phyloP scores from a whole-genome alignment of 2,329 filamentous ascomycete genomes.

The Thelonectria discophora region DNA sequence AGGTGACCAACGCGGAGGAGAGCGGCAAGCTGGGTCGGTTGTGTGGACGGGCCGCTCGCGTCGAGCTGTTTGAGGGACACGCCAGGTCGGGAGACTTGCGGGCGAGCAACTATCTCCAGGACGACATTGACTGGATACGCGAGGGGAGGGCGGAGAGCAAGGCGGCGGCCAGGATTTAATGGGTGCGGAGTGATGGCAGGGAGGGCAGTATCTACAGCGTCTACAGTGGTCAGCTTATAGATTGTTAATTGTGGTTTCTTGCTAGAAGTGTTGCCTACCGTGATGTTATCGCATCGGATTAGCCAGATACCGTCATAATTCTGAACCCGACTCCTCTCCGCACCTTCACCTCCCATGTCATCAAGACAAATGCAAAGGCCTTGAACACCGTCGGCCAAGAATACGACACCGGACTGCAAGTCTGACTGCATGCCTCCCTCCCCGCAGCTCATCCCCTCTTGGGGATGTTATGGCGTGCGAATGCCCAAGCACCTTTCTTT shows the following conservation, averaged over 20 bases:
- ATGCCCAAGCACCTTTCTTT: too few species aligned
- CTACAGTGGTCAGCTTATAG: background rate
- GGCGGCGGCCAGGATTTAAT: background rate
- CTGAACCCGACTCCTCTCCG: too few species aligned
- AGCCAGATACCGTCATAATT: too few species aligned
- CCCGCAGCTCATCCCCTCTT: too few species aligned
- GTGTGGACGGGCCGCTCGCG: slow-evolving; percentile 24
- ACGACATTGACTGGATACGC: slow-evolving; percentile 15
- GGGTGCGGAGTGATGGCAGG: background rate
- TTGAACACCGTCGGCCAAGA: too few species aligned
- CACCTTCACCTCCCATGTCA: too few species aligned
- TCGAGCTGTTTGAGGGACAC: slow-evolving; percentile 27
- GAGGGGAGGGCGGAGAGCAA: background rate
- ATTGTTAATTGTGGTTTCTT: background rate
- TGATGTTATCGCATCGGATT: too few species aligned
- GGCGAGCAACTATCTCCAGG: slow-evolving; percentile 1
- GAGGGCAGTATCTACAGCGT: background rate
- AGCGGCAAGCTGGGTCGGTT: slow-evolving; percentile 22
- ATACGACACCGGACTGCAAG: too few species aligned
- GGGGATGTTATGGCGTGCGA: too few species aligned
- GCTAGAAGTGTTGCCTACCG: too few species aligned
- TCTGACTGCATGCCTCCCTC: too few species aligned
- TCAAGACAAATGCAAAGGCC: too few species aligned
- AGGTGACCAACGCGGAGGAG: slow-evolving; percentile 16
- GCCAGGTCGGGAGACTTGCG: slow-evolving; percentile 28